Base-by-base conservation (phyloP, 2,329 filamentous ascomycete genomes). In the Microdochium bolleyi region DNA sequence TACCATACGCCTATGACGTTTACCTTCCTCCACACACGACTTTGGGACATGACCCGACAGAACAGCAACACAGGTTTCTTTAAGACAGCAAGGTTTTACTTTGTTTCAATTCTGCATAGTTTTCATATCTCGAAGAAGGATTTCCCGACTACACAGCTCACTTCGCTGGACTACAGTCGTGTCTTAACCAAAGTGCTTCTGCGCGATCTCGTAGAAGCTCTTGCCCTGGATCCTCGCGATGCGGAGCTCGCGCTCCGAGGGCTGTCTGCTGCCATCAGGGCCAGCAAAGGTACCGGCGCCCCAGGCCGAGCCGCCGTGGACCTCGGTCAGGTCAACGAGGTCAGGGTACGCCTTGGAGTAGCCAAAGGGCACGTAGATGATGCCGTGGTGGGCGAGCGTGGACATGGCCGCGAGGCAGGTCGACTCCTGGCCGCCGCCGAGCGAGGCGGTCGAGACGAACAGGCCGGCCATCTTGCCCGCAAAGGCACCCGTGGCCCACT, bases 281-380 rank as follows among this genome's bases (percentile, higher is more conserved):
- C 68, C 83, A 57, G 92, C 78, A 63, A 96, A 95, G 59, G 92
- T 96, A 67, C 94, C 94, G 32, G 92, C 92, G 64, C 92, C 94
- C 94, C 94, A 99, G 38, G 94, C 79, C 56, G 80, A 84, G 56
- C 94, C 94, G 65, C 94, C 94, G 68, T 88, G 89, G 57, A 94
- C 79, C 77, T 96, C 91, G 27, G 67, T 67, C 34, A 96, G 70
- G 73, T 92, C 85, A 59, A 84, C 68, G 59, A 96, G 73, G 58
- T 83, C 73, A 55, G 67, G 67, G 67, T 96, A 96, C 50, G 83
- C 74, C 63, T 85, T 88, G 73, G 88, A 86, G 79, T 95, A 97
- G 53, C 94, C 94, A 52, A 97, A 79, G 49, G 94, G 94, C n/a
- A 97, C 91, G 70, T 87, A 97, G 78, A 94, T 87, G 75, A 97